Evolutionary conservation across 2,329 filamentous ascomycete genomes (phyloP).

Genomic region (Capronia americana): DNA sequence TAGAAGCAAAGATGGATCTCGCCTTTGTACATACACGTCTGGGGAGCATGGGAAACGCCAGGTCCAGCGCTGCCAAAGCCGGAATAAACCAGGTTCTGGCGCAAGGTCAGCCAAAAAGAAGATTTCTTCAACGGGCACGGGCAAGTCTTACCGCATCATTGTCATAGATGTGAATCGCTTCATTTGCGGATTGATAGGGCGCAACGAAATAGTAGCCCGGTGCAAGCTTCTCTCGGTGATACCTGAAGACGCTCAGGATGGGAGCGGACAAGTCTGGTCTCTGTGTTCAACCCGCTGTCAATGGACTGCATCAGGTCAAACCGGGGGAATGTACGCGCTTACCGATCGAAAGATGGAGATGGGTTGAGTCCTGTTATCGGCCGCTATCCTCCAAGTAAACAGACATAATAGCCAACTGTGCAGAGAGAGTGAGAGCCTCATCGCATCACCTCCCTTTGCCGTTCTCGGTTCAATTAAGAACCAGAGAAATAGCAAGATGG

Average conservation of each 20-base stretch:
- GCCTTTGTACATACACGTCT: conserved; percentile 57
- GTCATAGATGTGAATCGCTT: conserved; percentile 60
- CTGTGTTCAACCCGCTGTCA: conserved; percentile 36
- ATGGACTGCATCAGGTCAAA: conserved; percentile 4
- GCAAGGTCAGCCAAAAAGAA: conserved; percentile 9
- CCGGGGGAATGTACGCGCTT: conserved; percentile 28
- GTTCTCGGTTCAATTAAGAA: conserved; percentile 20
- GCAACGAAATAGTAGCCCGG: conserved; percentile 60
- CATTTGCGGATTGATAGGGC: conserved; percentile 57
- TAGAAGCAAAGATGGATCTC: conserved; percentile 60
- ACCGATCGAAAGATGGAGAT: conserved; percentile 49
- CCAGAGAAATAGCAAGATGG: conserved; percentile 6
- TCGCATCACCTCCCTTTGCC: conserved; percentile 10
- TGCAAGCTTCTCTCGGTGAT: conserved; percentile 44
- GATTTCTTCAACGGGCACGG: not conserved
- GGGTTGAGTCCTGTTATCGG: conserved; percentile 40
- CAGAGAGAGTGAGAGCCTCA: conserved; percentile 24
- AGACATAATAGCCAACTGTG: conserved; percentile 36
- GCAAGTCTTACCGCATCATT: conserved; percentile 51
- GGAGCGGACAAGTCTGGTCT: conserved; percentile 50
- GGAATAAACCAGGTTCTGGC: conserved; percentile 57
- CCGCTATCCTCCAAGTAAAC: conserved; percentile 38
- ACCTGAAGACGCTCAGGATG: conserved; percentile 43
- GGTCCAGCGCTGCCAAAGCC: conserved; percentile 58
- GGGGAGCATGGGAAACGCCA: conserved; percentile 56